Percentiles rank a stretch among this genome's conserved stretches.
phyloP scores from a whole-genome alignment of 495 filamentous ascomycete species.

The Podospora didyma region DNA sequence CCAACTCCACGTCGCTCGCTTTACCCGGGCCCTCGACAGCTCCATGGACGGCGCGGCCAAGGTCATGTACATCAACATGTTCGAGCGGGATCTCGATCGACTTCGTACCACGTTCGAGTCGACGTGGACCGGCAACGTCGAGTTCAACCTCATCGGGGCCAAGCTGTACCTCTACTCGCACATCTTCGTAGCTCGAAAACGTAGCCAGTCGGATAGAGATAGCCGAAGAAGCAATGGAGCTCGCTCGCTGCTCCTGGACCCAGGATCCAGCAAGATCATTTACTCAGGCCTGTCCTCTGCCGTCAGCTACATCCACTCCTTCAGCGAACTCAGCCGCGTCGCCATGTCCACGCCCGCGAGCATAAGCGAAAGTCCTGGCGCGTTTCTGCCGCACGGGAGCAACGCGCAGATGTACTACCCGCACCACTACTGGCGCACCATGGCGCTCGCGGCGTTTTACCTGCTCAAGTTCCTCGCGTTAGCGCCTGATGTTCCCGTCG shows the following conservation, averaged over 20 bases:
- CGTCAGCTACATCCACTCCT: background rate
- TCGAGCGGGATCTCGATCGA: background rate
- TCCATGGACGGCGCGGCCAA: background rate
- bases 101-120: background rate
- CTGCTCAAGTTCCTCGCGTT: background rate
- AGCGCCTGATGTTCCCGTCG: background rate
- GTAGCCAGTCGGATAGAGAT: background rate
- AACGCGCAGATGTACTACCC: background rate
- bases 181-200: background rate
- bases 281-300: background rate
- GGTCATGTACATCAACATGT: background rate
- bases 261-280: background rate
- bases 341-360: background rate
- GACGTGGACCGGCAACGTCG: background rate
- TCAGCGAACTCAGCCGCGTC: background rate
- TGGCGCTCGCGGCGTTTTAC: background rate
- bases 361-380: background rate
- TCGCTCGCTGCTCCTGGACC: background rate
- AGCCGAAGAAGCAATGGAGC: background rate
- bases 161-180: background rate
- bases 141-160: background rate
- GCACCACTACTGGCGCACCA: background rate
- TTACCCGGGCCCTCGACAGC: background rate
- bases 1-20: background rate
- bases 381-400: background rate